Base-by-base conservation (phyloP, 371 early-diverging fungal genomes). In the Mortierella polycephala region DNA sequence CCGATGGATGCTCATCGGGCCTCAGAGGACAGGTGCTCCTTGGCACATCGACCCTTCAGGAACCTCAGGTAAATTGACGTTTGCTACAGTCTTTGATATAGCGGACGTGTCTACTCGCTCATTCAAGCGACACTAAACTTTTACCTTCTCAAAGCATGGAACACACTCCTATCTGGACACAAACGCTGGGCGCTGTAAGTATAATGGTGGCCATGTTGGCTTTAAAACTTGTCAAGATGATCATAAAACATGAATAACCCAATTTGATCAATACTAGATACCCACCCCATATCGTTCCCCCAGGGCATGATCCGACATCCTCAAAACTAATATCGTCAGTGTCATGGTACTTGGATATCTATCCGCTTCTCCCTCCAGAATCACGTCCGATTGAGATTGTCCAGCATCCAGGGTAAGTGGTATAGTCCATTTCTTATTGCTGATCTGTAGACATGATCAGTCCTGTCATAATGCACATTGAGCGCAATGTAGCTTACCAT, bases 31-130 rank as follows among this genome's bases (percentile, higher is more conserved):
- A 23, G 82, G 82, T 0, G 82, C 82, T 9, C 68, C 82, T 0
- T 82, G 82, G 82, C 82, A 82, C 49, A 62, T 61, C 2, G 82
- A 82, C 42, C 82, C 82, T 11, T 68, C 80, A 7, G 82, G 82
- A 21, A 82, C 82, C 7, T 82, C 82, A 23, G 82, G 82, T 82
- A 72, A 16, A 20, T 21, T 13, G 14, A 10, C 18, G n/a, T 11
- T 41, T 42, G 47, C n/a, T 4, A 30, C 30, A 30, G 30, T 30
- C 30, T 30, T 30, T 30, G 30, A 30, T 30, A 30, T 30, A 30
- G 4, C 4, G 53, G 30, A 41, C 21, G 8, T 42, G 16, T 49
- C 20, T 13, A 20, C 55, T 7, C 23, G 7, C 5, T 41, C 4
- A 30, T 4, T 30, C 30, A 30, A 30, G 30, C 30, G 4, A 4